Base-by-base conservation (phyloP, 306 rosid species). In the Prosopis cineraria region DNA sequence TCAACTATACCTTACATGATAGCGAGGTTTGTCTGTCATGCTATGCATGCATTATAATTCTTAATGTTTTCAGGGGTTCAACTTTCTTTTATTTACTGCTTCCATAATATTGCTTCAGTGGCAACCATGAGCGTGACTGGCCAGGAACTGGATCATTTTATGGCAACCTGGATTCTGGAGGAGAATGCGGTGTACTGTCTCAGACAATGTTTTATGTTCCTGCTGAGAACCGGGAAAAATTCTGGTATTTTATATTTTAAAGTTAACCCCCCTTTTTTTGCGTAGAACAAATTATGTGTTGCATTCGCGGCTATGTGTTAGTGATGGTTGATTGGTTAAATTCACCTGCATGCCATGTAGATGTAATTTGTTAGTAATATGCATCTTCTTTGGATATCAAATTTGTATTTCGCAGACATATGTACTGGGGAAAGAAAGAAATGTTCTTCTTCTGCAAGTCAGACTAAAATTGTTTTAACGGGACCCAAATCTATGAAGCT, bases 51-150 rank as follows among this genome's bases (percentile, higher is more conserved):
- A 14, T 43, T 65, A 22, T 22, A 6, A 19, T 76, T 59, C 72
- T 45, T 4, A 40, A 37, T 71, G 50, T 36, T 34, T 47, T 53
- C 41, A 29, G 24, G 31, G 76, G 30, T 79, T 81, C 39, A 40
- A 37, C 6, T 11, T n/a, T 40, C 48, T 83, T 84, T 85, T 76
- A 79, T 76, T 68, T 72, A 50, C 65, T 62, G 72, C 82, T 65
- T 47, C 29, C 74, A 19, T 53, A 24, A 12, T 70, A 29, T 67
- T 68, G 79, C 79, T 89, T 34, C 73, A 92, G 98, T 78, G 98
- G 98, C 72, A 95, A 95, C 79, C 98, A 95, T 63, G 98, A 95
- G 83, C 97, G 98, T 73, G 98, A 95, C 88, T 95, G 98, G 98
- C 98, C 97, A 16, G 85, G 85, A 59, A 68, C 86, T 47, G 97